phyloP scores from a whole-genome alignment of 2,329 filamentous ascomycete species.

The Fusarium sp. region DNA sequence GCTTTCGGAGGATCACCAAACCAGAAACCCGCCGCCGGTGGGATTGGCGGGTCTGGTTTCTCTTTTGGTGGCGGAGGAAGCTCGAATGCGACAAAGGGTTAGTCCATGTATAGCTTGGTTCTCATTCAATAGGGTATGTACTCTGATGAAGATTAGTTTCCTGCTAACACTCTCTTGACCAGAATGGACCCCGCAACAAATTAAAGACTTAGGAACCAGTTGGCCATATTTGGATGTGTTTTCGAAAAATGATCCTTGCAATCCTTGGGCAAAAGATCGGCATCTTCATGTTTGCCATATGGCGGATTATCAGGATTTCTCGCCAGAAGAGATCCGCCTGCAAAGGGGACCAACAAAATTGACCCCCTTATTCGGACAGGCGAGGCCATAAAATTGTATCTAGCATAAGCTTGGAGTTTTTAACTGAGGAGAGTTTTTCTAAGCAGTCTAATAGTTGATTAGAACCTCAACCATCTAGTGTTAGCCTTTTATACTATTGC shows the following conservation, averaged over 20 bases:
- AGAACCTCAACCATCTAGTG: too few species aligned
- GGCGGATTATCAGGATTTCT: rapidly evolving
- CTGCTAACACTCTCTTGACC: not conserved
- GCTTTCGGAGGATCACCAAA: not conserved
- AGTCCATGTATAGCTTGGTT: not conserved
- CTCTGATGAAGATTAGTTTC: not conserved
- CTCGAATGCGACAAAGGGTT: not conserved
- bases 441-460: too few species aligned
- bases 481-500: too few species aligned
- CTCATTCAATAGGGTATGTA: not conserved
- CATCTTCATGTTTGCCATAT: not conserved
- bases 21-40: not conserved
- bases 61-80: not conserved
- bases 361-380: too few species aligned
- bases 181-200: not conserved
- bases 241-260: too few species aligned
- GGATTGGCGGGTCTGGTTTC: not conserved
- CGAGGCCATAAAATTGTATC: too few species aligned
- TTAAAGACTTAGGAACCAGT: not conserved
- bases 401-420: too few species aligned
- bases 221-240: not conserved
- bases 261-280: not conserved
- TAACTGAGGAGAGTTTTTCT: too few species aligned
- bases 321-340: not conserved
- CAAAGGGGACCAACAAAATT: too few species aligned